These are phyloP conservation scores for Iodosphaeria phyllophila DNA, from an alignment of 2,329 filamentous ascomycete species.

Conservation along the genomic window DNA sequence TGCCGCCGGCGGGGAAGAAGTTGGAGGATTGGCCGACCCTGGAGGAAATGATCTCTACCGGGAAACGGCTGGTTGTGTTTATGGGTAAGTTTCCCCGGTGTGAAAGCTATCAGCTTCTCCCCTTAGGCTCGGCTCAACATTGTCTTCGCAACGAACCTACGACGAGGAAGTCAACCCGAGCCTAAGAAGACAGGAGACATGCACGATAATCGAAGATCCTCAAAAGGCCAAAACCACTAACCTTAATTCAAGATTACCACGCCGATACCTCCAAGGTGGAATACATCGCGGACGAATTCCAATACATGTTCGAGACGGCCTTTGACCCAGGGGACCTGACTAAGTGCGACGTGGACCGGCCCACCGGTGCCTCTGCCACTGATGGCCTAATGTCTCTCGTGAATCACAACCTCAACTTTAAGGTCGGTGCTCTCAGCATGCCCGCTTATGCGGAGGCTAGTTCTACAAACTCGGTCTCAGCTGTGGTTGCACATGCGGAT, in stretches of 20 bases:
- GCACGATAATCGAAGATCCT: no score
- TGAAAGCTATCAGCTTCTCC: no score
- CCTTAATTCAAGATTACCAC: no score
- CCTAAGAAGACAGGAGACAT: no score
- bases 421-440: slow-evolving; percentile 16
- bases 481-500: slow-evolving; percentile 20
- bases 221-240: no score
- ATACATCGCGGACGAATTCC: slow-evolving; percentile 46
- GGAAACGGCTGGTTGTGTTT: slow-evolving; percentile 50
- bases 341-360: slow-evolving; percentile 47
- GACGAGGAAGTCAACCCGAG: no score
- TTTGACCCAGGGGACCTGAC: slow-evolving; percentile 48
- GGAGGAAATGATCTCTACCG: slow-evolving; percentile 39
- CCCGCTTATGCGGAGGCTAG: slow-evolving; percentile 13
- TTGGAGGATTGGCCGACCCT: slow-evolving; percentile 50
- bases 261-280: slow-evolving; percentile 28
- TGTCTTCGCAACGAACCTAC: no score
- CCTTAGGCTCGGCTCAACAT: no score
- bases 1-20: slow-evolving; percentile 21
- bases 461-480: slow-evolving; percentile 27
- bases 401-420: slow-evolving; percentile 19
- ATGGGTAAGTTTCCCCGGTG: slow-evolving; percentile 34
- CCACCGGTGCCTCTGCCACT: slow-evolving; percentile 20
- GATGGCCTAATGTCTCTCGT: slow-evolving; percentile 23
- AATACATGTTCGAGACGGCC: slow-evolving; percentile 53